Conservation (phyloP, 1,284 basidiomycete species). For the Moesziomyces sp. region DNA sequence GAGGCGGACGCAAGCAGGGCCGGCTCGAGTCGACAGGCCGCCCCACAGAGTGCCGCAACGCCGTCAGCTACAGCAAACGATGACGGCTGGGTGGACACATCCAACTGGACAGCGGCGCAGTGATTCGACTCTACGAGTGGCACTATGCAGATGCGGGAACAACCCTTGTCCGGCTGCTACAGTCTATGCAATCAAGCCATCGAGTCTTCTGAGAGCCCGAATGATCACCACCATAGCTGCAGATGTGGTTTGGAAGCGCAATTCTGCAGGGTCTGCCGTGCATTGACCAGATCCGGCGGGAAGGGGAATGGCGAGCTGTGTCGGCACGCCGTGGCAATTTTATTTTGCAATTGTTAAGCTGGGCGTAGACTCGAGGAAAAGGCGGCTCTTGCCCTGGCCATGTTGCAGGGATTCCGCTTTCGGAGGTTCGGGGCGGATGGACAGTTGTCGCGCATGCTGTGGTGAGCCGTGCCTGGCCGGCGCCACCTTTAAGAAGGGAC, state of each 20-base stretch:
- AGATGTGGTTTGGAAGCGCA: no score
- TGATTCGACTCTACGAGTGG: neutral
- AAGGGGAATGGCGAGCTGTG: neutral
- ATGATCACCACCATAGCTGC: no score
- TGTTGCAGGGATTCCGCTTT: conserved; percentile 3
- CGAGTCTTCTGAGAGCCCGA: no score
- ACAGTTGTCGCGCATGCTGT: no score
- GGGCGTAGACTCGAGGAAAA: neutral
- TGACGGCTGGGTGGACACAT: conserved; percentile 22
- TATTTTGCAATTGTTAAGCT: no score
- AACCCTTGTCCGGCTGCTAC: no score
- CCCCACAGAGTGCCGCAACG: neutral
- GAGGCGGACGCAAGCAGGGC: conserved; percentile 10
- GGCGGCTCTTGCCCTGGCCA: neutral
- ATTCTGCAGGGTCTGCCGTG: no score
- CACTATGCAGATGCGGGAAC: no score
- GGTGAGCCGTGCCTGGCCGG: no score
- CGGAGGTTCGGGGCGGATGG: conserved; percentile 2
- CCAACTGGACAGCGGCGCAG: conserved; percentile 13
- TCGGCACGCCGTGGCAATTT: no score
- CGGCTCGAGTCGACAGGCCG: neutral
- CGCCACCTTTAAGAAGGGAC: neutral
- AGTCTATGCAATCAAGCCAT: no score
- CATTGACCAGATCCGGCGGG: neutral
- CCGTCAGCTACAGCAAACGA: neutral